Evolutionary conservation across 192 early-diverging fungal species (phyloP).

Genomic region (Coemansia sp.): DNA sequence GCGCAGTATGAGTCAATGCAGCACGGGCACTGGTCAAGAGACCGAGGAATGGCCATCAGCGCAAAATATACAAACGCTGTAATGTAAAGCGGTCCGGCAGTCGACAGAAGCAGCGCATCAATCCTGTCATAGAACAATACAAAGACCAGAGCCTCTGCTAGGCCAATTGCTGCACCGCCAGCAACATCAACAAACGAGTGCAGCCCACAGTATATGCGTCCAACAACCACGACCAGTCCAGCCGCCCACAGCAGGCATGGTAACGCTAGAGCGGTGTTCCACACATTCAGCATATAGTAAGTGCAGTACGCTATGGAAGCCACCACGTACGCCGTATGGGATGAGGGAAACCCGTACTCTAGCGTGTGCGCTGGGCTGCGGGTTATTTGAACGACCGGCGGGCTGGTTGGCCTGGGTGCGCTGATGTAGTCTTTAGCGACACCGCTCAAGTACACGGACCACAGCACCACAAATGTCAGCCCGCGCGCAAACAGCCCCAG

Average conservation of each 20-base stretch:
- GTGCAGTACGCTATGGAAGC: conserved; percentile 60
- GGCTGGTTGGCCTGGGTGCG: conserved; percentile 77
- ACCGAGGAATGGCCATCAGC: conserved; percentile 28
- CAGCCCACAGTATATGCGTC: conserved; percentile 84
- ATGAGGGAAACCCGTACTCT: conserved; percentile 92
- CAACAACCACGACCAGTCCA: conserved; percentile 58
- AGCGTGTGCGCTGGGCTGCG: conserved; percentile 60
- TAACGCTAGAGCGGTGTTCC: conserved; percentile 25
- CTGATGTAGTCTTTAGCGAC: conserved; percentile 73
- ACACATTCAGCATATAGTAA: conserved; percentile 31
- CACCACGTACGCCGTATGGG: conserved; percentile 79
- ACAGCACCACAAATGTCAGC: conserved; percentile 42
- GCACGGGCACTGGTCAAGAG: conserved; percentile 50
- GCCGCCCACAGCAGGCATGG: conserved; percentile 50
- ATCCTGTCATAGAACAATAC: conserved; percentile 19
- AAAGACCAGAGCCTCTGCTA: conserved; percentile 50
- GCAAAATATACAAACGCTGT: conserved; percentile 16
- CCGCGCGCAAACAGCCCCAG: conserved; percentile 58
- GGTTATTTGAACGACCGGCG: conserved; percentile 70
- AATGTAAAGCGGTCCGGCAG: conserved; percentile 38
- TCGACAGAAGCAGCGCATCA: conserved; percentile 30
- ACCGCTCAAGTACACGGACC: conserved; percentile 50
- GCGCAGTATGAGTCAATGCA: conserved; percentile 48
- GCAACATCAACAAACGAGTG: conserved; percentile 75
- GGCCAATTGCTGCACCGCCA: conserved; percentile 68